A percentile compares a stretch with the other conserved stretches of the same genome.
Evolutionary conservation across 139 green algal species (phyloP).

Genomic region (Coccomyxa sp.): DNA sequence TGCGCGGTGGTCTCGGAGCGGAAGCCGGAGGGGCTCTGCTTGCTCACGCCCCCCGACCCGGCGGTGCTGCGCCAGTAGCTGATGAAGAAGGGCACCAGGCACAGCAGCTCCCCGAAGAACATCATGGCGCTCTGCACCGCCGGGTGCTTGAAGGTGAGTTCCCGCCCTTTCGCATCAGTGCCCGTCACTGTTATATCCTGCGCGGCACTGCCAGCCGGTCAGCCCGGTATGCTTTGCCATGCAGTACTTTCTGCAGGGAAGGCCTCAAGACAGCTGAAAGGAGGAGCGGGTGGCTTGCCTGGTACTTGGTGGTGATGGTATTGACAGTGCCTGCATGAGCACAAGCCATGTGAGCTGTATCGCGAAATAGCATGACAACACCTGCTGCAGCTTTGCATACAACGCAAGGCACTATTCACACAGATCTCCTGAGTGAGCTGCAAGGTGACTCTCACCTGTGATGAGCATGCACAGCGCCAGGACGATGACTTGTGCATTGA

Average conservation of each 20-base stretch:
- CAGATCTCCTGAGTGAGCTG: not conserved
- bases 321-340: slow-evolving; percentile 74
- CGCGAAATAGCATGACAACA: not conserved
- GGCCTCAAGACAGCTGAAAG: not conserved
- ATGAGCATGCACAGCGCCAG: slow-evolving; percentile 36
- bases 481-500: slow-evolving; percentile 4
- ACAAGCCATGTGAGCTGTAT: slow-evolving; percentile 43
- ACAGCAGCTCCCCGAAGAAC: slow-evolving; percentile 70
- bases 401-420: not conserved
- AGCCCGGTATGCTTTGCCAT: not conserved
- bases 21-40: not conserved
- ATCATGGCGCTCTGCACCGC: slow-evolving; percentile 71
- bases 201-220: not conserved
- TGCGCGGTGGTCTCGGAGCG: slow-evolving; percentile 1
- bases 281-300: slow-evolving; percentile 31
- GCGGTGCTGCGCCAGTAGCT: not conserved
- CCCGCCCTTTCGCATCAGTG: slow-evolving; percentile 25
- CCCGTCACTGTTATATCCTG: slow-evolving; percentile 67
- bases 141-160: slow-evolving; percentile 67
- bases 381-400: not conserved
- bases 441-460: slow-evolving; percentile 3
- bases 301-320: slow-evolving; percentile 80
- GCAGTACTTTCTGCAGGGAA: not conserved
- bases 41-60: slow-evolving; percentile 13
- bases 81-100: slow-evolving; percentile 65